Evolutionary conservation across 1,284 basidiomycete genomes (phyloP).

Genomic region (Fomitiporia mediterranea): DNA sequence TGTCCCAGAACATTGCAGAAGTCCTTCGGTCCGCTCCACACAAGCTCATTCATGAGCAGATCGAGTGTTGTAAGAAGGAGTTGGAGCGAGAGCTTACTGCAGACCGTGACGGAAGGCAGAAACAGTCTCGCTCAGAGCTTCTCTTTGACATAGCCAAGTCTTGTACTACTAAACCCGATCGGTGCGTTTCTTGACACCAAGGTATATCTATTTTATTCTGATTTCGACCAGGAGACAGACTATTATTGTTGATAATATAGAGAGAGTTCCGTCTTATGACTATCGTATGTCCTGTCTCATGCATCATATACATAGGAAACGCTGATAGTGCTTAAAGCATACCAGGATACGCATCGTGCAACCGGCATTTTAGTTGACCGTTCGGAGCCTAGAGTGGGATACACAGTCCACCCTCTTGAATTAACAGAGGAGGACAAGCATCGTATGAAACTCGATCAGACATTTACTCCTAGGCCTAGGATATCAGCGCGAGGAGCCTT

Average conservation of each 20-base stretch:
- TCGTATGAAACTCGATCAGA: constrained; percentile 34
- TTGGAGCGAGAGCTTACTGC: background rate
- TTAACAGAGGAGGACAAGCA: constrained; percentile 41
- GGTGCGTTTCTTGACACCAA: background rate
- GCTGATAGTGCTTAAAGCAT: background rate
- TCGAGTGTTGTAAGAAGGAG: background rate
- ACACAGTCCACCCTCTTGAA: constrained; percentile 35
- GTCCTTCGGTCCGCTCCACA: background rate
- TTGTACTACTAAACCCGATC: background rate
- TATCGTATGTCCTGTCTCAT: background rate
- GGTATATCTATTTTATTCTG: background rate
- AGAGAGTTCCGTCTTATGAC: background rate
- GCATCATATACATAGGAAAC: background rate
- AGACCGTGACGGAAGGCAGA: background rate
- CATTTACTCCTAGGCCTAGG: constrained; percentile 35
- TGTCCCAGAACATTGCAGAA: constrained; percentile 1
- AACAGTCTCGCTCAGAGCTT: constrained; percentile 1
- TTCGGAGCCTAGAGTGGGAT: constrained; percentile 28
- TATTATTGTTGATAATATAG: background rate
- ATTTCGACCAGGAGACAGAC: background rate
- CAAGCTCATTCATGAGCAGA: constrained; percentile 5
- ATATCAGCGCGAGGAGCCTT: constrained; percentile 21
- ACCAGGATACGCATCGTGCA: constrained; percentile 12
- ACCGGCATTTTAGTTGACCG: constrained; percentile 14
- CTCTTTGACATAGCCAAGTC: background rate